Evolutionary conservation across 2,329 filamentous ascomycete species (phyloP).

Genomic region (Penicillium brevicompactum): DNA sequence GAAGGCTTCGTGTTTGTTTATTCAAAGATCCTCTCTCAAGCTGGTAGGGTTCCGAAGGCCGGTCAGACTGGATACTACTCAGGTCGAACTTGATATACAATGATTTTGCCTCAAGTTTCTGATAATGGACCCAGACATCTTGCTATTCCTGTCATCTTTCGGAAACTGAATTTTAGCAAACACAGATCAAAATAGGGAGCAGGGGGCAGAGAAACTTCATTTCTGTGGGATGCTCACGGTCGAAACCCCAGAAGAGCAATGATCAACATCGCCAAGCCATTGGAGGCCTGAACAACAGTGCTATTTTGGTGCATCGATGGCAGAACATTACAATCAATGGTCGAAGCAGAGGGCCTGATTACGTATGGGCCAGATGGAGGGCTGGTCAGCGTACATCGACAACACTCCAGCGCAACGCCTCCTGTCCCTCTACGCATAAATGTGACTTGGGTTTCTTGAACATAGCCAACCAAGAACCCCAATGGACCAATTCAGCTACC

Average conservation of each 20-base stretch:
- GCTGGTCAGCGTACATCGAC: neutral
- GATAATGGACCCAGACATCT: too few relatives aligned
- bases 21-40: too few relatives aligned
- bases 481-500: too few relatives aligned
- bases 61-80: too few relatives aligned
- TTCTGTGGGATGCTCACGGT: neutral
- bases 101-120: too few relatives aligned
- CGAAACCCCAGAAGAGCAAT: neutral
- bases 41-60: too few relatives aligned
- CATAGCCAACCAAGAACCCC: too few relatives aligned
- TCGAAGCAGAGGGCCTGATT: neutral
- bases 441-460: neutral
- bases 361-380: neutral
- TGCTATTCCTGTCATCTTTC: too few relatives aligned
- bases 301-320: neutral
- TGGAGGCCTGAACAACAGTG: neutral
- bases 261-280: neutral
- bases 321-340: neutral
- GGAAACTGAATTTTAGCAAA: too few relatives aligned
- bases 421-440: neutral
- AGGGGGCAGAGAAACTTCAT: neutral
- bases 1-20: too few relatives aligned
- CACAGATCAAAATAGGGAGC: neutral
- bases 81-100: too few relatives aligned
- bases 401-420: too few relatives aligned